phyloP scores from a whole-genome alignment of 331 rosid species.

The Phaseolus coccineus region DNA sequence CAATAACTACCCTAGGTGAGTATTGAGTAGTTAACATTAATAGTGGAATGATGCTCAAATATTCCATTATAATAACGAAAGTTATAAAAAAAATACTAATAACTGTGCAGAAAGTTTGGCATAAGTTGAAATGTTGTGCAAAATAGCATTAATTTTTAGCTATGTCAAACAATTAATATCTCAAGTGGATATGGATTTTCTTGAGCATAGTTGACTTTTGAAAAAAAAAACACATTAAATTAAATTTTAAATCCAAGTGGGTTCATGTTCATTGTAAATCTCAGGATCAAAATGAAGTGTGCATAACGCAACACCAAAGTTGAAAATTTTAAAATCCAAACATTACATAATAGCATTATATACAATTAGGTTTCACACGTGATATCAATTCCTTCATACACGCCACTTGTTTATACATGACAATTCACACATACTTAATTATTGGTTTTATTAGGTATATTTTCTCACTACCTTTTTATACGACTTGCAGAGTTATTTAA shows the following conservation, averaged over 20 bases:
- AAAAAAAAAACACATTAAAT: background rate
- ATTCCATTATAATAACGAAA: no score
- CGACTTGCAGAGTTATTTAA: background rate
- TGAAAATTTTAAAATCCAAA: conserved; percentile 15
- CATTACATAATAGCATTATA: background rate
- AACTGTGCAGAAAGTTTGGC: background rate
- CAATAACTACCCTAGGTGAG: no score
- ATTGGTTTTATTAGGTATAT: background rate
- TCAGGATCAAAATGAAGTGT: background rate
- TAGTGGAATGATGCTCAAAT: no score
- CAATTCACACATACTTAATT: background rate
- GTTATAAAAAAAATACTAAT: no score
- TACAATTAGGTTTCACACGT: background rate
- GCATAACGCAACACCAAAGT: background rate
- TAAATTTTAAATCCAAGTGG: background rate
- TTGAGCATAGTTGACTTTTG: background rate
- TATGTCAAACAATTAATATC: background rate
- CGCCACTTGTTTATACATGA: background rate
- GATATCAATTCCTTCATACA: background rate
- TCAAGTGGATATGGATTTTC: conserved; percentile 11
- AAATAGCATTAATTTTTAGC: conserved; percentile 6
- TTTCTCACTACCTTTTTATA: no score
- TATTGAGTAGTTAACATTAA: no score
- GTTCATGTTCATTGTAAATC: background rate
- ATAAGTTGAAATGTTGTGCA: background rate